Conservation (phyloP, 2,329 filamentous ascomycete genomes). For the Penicillium nordicum region DNA sequence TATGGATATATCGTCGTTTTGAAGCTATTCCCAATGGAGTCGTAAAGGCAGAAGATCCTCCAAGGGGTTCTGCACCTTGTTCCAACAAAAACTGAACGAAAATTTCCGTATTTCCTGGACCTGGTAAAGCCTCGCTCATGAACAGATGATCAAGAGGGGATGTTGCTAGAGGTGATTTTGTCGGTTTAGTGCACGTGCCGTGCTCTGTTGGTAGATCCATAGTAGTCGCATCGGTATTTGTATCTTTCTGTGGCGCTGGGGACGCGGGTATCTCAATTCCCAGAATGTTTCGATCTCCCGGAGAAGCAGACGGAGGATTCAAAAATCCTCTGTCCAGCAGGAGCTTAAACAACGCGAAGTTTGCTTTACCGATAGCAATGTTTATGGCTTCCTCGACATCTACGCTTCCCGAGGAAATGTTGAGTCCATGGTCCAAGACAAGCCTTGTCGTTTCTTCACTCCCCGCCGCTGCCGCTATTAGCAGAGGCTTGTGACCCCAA, state of each 20-base stretch:
- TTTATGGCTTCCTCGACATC: not conserved
- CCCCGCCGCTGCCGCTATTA: no score
- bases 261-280: not conserved
- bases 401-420: not conserved
- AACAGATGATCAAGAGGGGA: not conserved
- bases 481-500: not conserved
- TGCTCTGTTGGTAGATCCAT: not conserved
- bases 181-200: not conserved
- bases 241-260: not conserved
- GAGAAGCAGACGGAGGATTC: not conserved
- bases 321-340: not conserved
- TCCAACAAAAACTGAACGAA: not conserved
- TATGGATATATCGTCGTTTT: not conserved
- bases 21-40: not conserved
- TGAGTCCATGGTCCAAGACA: not conserved
- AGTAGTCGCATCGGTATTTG: not conserved
- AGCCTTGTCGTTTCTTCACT: not conserved
- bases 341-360: not conserved
- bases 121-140: not conserved
- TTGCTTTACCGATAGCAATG: not conserved
- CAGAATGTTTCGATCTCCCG: not conserved
- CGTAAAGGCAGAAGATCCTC: not conserved
- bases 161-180: not conserved
- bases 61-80: not conserved
- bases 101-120: not conserved